These are phyloP conservation scores for Termitomyces sp. DNA, from an alignment of 768 basidiomycete genomes.

Conservation along the genomic window DNA sequence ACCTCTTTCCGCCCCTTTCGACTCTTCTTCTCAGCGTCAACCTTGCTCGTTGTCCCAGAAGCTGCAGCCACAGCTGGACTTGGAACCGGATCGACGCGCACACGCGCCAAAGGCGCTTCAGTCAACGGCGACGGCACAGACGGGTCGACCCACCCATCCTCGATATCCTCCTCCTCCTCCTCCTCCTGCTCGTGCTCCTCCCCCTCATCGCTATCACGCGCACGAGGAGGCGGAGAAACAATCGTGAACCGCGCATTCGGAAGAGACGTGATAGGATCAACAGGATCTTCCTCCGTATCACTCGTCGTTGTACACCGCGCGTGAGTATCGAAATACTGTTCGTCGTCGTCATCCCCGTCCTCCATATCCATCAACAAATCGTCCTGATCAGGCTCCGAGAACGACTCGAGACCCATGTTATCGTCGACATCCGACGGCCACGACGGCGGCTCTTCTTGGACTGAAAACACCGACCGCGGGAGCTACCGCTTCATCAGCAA, in stretches of 20 bases:
- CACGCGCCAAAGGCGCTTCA: too few species aligned
- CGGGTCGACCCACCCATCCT: slow-evolving; percentile 69
- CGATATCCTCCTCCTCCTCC: slow-evolving; percentile 49
- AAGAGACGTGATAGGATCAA: slow-evolving; percentile 67
- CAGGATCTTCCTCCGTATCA: slow-evolving; percentile 57
- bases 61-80: too few species aligned
- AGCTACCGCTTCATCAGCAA: slow-evolving; percentile 26
- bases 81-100: not conserved
- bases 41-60: too few species aligned
- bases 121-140: slow-evolving; percentile 33
- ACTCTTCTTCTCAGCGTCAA: slow-evolving; percentile 16
- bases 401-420: slow-evolving; percentile 73
- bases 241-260: slow-evolving; percentile 40
- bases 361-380: slow-evolving; percentile 29
- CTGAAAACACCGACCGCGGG: slow-evolving; percentile 73
- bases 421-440: slow-evolving; percentile 80
- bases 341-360: slow-evolving; percentile 32
- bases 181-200: slow-evolving; percentile 34
- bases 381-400: slow-evolving; percentile 74
- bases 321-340: slow-evolving; percentile 51
- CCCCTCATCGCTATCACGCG: slow-evolving; percentile 12
- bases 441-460: slow-evolving; percentile 82
- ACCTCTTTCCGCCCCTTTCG: slow-evolving; percentile 33
- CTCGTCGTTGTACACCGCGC: slow-evolving; percentile 15
- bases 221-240: not conserved